These are phyloP conservation scores for Rhododendron griersonianum DNA, from an alignment of 148 eudicot genomes.

Conservation along the genomic window DNA sequence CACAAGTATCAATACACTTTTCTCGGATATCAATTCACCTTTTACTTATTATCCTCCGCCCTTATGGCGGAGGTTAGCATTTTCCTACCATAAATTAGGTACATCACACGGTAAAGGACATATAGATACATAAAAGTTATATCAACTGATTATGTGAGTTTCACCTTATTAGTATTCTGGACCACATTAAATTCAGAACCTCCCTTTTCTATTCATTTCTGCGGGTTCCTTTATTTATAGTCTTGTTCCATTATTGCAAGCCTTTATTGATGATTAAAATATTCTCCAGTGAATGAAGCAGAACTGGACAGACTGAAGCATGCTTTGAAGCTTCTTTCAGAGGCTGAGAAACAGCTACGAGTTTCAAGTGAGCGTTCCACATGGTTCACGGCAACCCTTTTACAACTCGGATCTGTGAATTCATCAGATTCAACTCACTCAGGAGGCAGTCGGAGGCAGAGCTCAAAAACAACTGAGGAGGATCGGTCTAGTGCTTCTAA, in stretches of 20 bases:
- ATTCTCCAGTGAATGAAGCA: constrained; percentile 62
- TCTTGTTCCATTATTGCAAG: background rate
- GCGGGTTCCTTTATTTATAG: background rate
- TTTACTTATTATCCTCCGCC: no score
- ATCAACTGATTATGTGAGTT: background rate
- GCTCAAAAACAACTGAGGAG: constrained; percentile 75
- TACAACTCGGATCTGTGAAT: constrained; percentile 84
- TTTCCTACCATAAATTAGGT: background rate
- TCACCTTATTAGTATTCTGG: background rate
- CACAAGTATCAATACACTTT: no score
- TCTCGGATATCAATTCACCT: no score
- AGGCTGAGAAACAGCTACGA: constrained; percentile 93
- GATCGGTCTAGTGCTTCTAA: constrained; percentile 58
- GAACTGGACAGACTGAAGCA: constrained; percentile 84
- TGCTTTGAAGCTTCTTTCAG: constrained; percentile 92
- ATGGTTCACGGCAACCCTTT: constrained; percentile 96
- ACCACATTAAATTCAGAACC: background rate
- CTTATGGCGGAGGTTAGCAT: no score
- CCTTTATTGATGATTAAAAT: constrained; percentile 11
- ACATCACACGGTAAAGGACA: background rate
- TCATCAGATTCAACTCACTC: constrained; percentile 75
- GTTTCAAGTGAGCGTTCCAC: constrained; percentile 91
- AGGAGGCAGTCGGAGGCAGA: constrained; percentile 80
- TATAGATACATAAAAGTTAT: background rate
- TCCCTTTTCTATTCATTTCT: background rate